Base-by-base conservation (phyloP, 331 rosid species). In the Quercus phellos region DNA sequence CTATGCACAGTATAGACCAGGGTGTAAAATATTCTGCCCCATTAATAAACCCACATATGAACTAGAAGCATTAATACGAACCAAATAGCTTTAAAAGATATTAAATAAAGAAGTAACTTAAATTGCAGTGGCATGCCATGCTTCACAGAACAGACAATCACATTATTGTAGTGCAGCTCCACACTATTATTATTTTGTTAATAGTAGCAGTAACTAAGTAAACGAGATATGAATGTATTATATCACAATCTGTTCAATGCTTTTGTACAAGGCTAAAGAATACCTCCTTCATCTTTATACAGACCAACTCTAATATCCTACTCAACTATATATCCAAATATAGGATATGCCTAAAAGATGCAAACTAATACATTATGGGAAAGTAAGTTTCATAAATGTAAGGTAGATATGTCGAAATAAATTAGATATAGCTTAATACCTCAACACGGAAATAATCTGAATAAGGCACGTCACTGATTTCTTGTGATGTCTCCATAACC, bases 401-500 rank as follows among this genome's bases (percentile, higher is more conserved):
- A 32, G 63, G 30, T 73, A 64, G 55, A 42, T 21, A 72, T n/a
- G 42, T 64, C 29, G 19, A 64, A 73, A 32, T 60, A 63, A 34
- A 55, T 46, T 27, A 3, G 64, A 72, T 79, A 61, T 55, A 56
- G 21, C 73, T 29, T 32, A 79, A 79, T 90, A 95, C 99, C 99
- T 93, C 94, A 74, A 95, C 99, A 21, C 82, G 89, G 54, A 95
- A 95, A 83, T 93, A 95, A 85, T 95, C 99, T 75, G 88, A 79
- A 68, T 91, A 95, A 66, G 99, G 98, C 50, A 95, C 99, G 17
- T 91, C 97, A 38, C 82, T 90, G 83, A 95, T 84, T 85, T 93
- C 98, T 88, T 95, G 99, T 14, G 91, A 88, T 76, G 95, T 87
- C 90, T 95, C 92, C 22, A 95, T 79, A 84, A 95, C 91, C 96